These are phyloP conservation scores for Entrophospora sp. DNA, from an alignment of 192 early-diverging fungal genomes.

Conservation along the genomic window DNA sequence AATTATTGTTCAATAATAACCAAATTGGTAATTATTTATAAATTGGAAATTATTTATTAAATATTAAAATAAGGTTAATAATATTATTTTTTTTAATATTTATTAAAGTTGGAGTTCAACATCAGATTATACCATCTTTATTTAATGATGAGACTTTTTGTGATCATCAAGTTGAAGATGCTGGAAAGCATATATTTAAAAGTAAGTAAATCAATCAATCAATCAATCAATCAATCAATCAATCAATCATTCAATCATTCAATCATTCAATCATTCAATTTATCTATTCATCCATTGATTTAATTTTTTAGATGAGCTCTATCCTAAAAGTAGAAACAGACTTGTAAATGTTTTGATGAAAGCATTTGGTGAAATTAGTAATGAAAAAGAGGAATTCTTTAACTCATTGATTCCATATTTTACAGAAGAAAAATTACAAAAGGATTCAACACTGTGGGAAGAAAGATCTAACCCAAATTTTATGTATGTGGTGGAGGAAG, in stretches of 20 bases:
- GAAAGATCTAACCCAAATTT: constrained; percentile 47
- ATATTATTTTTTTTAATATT: neutral
- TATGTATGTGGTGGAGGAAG: constrained; percentile 72
- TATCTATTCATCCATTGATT: neutral
- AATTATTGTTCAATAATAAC: neutral
- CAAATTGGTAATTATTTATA: neutral
- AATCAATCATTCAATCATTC: too few species aligned
- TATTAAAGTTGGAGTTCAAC: too few species aligned
- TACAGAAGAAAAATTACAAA: constrained; percentile 41
- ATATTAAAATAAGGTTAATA: neutral
- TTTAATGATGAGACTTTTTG: too few species aligned
- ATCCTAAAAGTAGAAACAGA: constrained; percentile 32
- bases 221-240: too few species aligned
- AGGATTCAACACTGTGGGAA: constrained; percentile 59
- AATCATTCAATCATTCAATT: neutral
- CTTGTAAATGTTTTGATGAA: constrained; percentile 49
- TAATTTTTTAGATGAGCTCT: neutral
- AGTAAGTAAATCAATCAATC: too few species aligned
- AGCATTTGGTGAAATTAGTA: constrained; percentile 55
- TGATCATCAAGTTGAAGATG: neutral
- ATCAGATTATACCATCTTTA: too few species aligned
- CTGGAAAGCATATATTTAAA: too few species aligned
- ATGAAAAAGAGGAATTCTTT: constrained; percentile 44
- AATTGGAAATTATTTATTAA: neutral
- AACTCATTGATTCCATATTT: constrained; percentile 56